These are phyloP conservation scores for Kalmusia sp. DNA, from an alignment of 2,329 filamentous ascomycete species.

Conservation along the genomic window DNA sequence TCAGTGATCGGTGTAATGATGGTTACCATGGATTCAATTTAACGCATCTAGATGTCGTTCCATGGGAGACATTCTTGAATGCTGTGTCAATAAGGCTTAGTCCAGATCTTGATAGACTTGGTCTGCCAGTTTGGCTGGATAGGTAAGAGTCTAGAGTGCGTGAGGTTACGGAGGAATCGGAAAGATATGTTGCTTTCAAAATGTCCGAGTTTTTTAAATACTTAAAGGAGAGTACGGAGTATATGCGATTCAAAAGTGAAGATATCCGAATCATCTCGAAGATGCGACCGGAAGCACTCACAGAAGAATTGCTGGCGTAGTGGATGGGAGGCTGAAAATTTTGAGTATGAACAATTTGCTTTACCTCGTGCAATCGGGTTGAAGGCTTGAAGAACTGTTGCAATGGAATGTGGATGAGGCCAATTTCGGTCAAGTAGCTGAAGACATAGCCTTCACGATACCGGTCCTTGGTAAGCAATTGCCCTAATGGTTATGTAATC, in stretches of 20 bases:
- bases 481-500: not conserved
- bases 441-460: too few relatives aligned
- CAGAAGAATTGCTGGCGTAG: conserved; percentile 6
- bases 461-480: too few relatives aligned
- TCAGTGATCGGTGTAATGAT: not conserved
- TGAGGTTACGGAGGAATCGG: not conserved
- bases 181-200: conserved; percentile 8
- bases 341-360: too few relatives aligned
- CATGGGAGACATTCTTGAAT: conserved; percentile 11
- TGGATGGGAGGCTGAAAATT: conserved; percentile 16
- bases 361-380: too few relatives aligned
- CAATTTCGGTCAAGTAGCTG: too few relatives aligned
- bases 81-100: conserved; percentile 7
- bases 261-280: not conserved
- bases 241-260: not conserved
- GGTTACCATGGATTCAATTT: conserved; percentile 15
- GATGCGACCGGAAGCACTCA: conserved; percentile 2
- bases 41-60: conserved; percentile 11
- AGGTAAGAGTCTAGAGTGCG: not conserved
- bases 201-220: conserved; percentile 13
- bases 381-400: too few relatives aligned
- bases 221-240: conserved; percentile 14
- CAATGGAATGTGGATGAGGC: too few relatives aligned
- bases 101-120: too few relatives aligned
- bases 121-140: conserved; percentile 17